Percentiles rank a stretch among this genome's conserved stretches.
Evolutionary conservation across 2,329 filamentous ascomycete species (phyloP).

Genomic region (Xylariaceae sp.): DNA sequence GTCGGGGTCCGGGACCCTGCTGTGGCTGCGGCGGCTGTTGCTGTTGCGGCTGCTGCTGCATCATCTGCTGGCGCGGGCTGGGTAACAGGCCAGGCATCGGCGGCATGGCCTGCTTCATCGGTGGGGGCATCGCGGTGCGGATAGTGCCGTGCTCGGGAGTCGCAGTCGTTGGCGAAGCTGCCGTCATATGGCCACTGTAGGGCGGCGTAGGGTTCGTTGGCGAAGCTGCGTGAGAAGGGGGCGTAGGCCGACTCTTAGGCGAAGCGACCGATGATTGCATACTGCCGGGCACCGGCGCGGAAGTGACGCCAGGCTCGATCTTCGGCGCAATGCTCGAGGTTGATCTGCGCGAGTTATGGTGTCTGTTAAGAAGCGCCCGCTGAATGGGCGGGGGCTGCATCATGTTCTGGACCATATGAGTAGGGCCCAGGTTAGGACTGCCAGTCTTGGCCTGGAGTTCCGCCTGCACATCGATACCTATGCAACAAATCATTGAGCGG

Average conservation of each 20-base stretch:
- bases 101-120: conserved; percentile 38
- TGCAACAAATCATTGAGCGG: conserved; percentile 1
- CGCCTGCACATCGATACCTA: conserved; percentile 94
- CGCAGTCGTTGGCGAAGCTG: conserved; percentile 41
- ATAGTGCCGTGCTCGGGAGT: conserved; percentile 46
- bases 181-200: conserved; percentile 36
- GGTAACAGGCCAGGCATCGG: conserved; percentile 34
- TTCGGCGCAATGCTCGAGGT: conserved; percentile 72
- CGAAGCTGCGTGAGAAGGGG: conserved; percentile 66
- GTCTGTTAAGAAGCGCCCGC: conserved; percentile 73
- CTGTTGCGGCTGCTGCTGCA: conserved; percentile 29
- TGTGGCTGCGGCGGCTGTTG: conserved; percentile 16
- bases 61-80: conserved; percentile 34
- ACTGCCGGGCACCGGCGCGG: conserved; percentile 42
- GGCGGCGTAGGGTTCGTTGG: conserved; percentile 45
- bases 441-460: conserved; percentile 90
- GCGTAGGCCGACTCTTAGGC: conserved; percentile 73
- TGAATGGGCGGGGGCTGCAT: conserved; percentile 73
- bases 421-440: conserved; percentile 72
- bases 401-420: conserved; percentile 60
- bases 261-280: conserved; percentile 53
- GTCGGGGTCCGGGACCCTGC: conserved; percentile 36
- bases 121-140: conserved; percentile 35
- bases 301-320: conserved; percentile 49
- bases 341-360: conserved; percentile 64